Base-by-base conservation (phyloP, 805 yeast species). In the Kluyveromyces dobzhanskii region DNA sequence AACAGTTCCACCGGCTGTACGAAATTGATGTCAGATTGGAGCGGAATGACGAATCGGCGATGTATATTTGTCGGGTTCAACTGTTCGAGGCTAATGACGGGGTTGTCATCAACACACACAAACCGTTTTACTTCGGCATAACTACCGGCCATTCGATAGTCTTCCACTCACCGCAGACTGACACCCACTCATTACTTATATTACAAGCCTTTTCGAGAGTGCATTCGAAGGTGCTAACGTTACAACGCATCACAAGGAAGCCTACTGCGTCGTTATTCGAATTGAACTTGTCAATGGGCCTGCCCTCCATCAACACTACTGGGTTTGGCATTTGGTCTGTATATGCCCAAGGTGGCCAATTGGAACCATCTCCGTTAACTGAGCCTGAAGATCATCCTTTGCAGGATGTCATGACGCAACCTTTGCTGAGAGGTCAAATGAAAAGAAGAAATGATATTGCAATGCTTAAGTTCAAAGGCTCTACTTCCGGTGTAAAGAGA, bases 311-410 rank as follows among this genome's bases (percentile, higher is more conserved):
- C 38, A 73, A 73, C 47, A 68, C 80, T 1, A 63, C 71, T 21
- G 69, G 87, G 8, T 51, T 80, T 39, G 94, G 90, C 0, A 67
- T 75, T 6, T 85, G 94, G 94, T 54, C 74, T 0, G 73, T 80
- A 0, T 85, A 82, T 55, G 90, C 94, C 0, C 76, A 78, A 46
- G 77, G 76, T 0, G 30, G 24, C 11, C 10, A 11, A 7, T 17
- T 34, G 5, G 94, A 85, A 56, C 66, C 71, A 3, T 70, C 78
- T 0, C 88, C 94, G 0, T 62, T 83, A 27, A 73, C 69, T 13
- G 58, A 66, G 26, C 53, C 63, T 1, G 60, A 58, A 7, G 48
- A 53, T 1, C 85, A 79, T 34, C 37, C 37, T 3, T 14, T 34
- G 21, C 9, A 24, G 7, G 8, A 10, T 13, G 17, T 10, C n/a